A percentile compares a stretch with the other conserved stretches of the same genome.
These are phyloP conservation scores for Herpotrichia juniperi DNA, from an alignment of 2,329 filamentous ascomycete species.

Conservation along the genomic window DNA sequence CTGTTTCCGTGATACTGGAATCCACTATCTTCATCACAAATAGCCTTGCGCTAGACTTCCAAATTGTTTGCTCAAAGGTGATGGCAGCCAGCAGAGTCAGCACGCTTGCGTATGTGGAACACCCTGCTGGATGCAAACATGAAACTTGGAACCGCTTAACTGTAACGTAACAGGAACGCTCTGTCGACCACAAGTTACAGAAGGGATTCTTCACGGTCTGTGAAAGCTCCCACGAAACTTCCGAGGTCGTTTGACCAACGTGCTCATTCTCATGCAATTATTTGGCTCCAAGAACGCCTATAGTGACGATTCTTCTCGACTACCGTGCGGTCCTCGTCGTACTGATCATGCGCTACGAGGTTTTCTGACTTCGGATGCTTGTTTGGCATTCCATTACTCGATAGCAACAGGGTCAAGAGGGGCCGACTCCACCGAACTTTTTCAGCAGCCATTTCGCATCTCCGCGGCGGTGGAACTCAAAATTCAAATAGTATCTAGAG, in stretches of 20 bases:
- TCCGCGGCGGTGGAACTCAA: background rate
- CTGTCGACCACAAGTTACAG: background rate
- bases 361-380: conserved; percentile 15
- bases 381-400: conserved; percentile 42
- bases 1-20: too few species aligned
- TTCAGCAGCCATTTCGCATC: conserved; percentile 3
- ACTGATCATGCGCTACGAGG: conserved; percentile 20
- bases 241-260: background rate
- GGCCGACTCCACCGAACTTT: background rate
- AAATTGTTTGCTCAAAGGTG: background rate
- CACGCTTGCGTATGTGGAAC: background rate
- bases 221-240: background rate
- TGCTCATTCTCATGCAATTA: background rate
- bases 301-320: background rate
- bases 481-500: background rate
- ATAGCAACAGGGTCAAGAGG: conserved; percentile 28
- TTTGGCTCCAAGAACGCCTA: background rate
- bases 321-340: conserved; percentile 7
- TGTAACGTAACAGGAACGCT: background rate
- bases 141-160: background rate
- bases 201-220: too few species aligned
- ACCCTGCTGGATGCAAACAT: background rate
- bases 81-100: background rate
- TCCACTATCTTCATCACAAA: too few species aligned
- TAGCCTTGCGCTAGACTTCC: background rate